Evolutionary conservation across 2,329 filamentous ascomycete genomes (phyloP).

Genomic region (Penicillium italicum): DNA sequence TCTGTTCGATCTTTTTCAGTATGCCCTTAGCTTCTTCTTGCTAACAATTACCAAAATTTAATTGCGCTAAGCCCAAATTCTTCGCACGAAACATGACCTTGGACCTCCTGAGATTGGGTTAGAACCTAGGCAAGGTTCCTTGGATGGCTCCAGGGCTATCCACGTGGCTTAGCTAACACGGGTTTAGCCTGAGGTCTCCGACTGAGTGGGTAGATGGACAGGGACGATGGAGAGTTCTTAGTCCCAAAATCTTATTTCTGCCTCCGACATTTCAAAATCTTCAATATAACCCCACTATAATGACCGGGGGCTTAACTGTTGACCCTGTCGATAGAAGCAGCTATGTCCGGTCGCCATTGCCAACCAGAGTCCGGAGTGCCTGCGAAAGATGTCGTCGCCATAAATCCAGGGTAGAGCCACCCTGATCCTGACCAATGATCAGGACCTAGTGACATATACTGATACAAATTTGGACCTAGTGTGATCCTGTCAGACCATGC

Average conservation of each 20-base stretch:
- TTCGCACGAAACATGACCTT: background rate
- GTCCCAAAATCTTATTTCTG: background rate
- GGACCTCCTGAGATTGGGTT: background rate
- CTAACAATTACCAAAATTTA: background rate
- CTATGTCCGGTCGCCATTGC: slow-evolving; percentile 8
- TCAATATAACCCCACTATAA: background rate
- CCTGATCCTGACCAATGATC: background rate
- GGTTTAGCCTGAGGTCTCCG: too few relatives aligned
- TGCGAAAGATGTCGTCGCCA: slow-evolving; percentile 32
- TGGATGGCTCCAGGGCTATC: background rate
- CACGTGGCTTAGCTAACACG: background rate
- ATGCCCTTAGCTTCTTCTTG: background rate
- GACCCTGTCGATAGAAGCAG: background rate
- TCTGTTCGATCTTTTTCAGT: background rate
- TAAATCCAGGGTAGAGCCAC: slow-evolving; percentile 27
- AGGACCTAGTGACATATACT: background rate
- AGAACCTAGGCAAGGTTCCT: background rate
- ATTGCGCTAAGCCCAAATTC: background rate
- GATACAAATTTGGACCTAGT: slow-evolving; percentile 18
- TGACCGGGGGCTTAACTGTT: background rate
- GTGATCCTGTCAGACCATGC: slow-evolving; percentile 35
- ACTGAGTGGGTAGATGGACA: too few relatives aligned
- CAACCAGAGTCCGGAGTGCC: slow-evolving; percentile 29
- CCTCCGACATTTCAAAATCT: background rate
- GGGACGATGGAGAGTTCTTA: background rate